phyloP scores from a whole-genome alignment of 1,284 basidiomycete genomes.

The Puccinia triticina region DNA sequence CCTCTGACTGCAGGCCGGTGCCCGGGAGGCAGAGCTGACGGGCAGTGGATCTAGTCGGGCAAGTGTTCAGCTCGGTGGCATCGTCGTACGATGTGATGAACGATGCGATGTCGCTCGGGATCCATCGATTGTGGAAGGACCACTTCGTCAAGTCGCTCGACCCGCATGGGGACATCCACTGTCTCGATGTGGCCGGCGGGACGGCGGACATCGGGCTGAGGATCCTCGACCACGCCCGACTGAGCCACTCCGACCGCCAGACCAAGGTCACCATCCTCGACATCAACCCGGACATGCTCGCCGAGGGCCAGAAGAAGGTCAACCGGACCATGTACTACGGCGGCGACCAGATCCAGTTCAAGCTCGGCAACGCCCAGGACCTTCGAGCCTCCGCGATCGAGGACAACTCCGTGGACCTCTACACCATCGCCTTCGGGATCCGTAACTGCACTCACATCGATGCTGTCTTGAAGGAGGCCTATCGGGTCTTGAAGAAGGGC shows the following conservation, averaged over 20 bases:
- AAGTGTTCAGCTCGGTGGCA: conserved; percentile 93
- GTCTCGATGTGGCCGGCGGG: conserved; percentile 95
- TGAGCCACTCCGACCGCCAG: conserved; percentile 83
- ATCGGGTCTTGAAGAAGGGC: conserved; percentile 93
- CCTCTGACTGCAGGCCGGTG: not conserved
- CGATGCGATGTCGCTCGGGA: conserved; percentile 93
- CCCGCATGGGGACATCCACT: conserved; percentile 68
- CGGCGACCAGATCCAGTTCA: conserved; percentile 88
- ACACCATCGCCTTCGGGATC: conserved; percentile 98
- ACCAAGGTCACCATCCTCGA: conserved; percentile 89
- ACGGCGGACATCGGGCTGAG: conserved; percentile 96
- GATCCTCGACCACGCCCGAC: conserved; percentile 86
- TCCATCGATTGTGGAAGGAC: conserved; percentile 98
- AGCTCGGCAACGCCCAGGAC: conserved; percentile 88
- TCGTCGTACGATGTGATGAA: conserved; percentile 98
- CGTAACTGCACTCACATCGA: conserved; percentile 95
- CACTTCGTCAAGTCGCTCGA: conserved; percentile 78
- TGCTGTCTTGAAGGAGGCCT: conserved; percentile 82
- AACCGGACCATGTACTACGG: conserved; percentile 96
- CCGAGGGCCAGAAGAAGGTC: conserved; percentile 85
- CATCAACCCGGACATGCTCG: conserved; percentile 93
- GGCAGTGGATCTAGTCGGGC: conserved; percentile 67
- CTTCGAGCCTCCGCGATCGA: conserved; percentile 71
- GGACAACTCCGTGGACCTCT: conserved; percentile 85
- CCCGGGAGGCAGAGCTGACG: no score